A percentile compares a stretch with the other conserved stretches of the same genome.
Conservation (phyloP, 2,329 filamentous ascomycete species). For the Aspergillus unguis region DNA sequence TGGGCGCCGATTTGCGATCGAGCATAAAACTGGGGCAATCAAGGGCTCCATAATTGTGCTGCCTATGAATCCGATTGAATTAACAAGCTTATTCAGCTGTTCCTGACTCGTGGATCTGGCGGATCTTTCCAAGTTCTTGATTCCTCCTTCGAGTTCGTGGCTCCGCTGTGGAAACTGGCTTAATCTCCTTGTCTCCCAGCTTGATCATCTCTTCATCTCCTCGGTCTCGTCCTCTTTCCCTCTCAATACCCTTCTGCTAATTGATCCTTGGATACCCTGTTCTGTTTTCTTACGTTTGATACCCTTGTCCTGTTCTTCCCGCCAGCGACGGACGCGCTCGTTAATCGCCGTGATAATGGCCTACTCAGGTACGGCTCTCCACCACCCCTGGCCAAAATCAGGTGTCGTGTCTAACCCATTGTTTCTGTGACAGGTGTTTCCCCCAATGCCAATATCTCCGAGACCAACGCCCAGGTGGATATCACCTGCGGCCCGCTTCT, state of each 20-base stretch:
- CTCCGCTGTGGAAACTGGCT: constrained; percentile 3
- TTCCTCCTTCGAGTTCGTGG: not conserved
- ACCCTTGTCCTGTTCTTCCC: not conserved
- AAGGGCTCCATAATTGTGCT: not conserved
- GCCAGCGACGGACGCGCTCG: constrained; percentile 1
- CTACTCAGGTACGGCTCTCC: constrained; percentile 3
- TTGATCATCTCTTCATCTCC: not conserved
- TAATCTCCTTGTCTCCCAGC: constrained; percentile 1
- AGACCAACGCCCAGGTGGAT: constrained; percentile 31
- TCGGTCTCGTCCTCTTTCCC: not conserved
- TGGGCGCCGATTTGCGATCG: not conserved
- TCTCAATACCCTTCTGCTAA: not conserved
- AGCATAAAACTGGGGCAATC: not conserved
- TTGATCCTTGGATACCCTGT: constrained; percentile 5
- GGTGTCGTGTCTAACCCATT: not conserved
- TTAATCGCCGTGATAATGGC: constrained; percentile 8
- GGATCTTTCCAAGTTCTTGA: not conserved
- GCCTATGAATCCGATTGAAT: not conserved
- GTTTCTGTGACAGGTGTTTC: constrained; percentile 13
- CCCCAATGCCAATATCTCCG: constrained; percentile 22
- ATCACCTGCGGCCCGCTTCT: constrained; percentile 49
- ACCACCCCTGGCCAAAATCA: not conserved
- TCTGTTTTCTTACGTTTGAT: not conserved
- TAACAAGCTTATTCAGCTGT: not conserved
- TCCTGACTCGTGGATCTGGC: not conserved